phyloP scores from a whole-genome alignment of 805 yeast species.

The Wickerhamomyces bovis region DNA sequence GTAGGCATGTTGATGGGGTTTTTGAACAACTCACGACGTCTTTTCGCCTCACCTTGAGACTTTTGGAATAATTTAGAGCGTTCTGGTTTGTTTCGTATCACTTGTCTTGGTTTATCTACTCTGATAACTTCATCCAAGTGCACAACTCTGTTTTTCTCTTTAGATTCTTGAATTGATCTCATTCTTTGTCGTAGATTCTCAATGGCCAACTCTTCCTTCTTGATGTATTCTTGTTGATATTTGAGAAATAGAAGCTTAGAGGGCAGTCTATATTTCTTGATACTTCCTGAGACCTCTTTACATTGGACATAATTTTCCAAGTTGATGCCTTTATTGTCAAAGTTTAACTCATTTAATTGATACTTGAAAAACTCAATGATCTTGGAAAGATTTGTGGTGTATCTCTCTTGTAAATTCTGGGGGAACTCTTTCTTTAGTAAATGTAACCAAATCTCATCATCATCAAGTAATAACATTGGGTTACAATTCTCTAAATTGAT shows the following conservation, averaged over 20 bases:
- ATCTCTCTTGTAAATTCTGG: slow-evolving; percentile 27
- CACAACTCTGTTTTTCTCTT: slow-evolving; percentile 25
- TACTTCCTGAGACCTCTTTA: slow-evolving; percentile 3
- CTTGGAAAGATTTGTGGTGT: slow-evolving; percentile 18
- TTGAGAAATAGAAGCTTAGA: slow-evolving; percentile 29
- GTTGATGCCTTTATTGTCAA: slow-evolving; percentile 7
- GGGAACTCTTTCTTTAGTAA: slow-evolving; percentile 30
- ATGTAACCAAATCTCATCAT: slow-evolving; percentile 31
- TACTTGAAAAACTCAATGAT: slow-evolving; percentile 15
- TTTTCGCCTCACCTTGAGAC: slow-evolving; percentile 17
- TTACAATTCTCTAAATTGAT: slow-evolving; percentile 26
- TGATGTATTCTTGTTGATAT: slow-evolving; percentile 26
- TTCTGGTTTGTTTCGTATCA: not conserved
- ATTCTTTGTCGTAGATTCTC: slow-evolving; percentile 28
- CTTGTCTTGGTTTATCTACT: not conserved
- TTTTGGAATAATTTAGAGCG: slow-evolving; percentile 23
- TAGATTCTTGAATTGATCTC: slow-evolving; percentile 24
- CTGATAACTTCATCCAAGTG: slow-evolving; percentile 17
- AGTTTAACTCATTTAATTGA: slow-evolving; percentile 14
- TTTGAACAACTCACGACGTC: slow-evolving; percentile 13
- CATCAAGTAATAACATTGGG: slow-evolving; percentile 30
- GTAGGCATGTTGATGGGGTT: slow-evolving; percentile 12
- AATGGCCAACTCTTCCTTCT: slow-evolving; percentile 30
- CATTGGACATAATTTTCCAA: slow-evolving; percentile 14
- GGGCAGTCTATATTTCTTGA: slow-evolving; percentile 28